Evolutionary conservation across 1,284 basidiomycete genomes (phyloP).

Genomic region (Irpex rosettiformis): DNA sequence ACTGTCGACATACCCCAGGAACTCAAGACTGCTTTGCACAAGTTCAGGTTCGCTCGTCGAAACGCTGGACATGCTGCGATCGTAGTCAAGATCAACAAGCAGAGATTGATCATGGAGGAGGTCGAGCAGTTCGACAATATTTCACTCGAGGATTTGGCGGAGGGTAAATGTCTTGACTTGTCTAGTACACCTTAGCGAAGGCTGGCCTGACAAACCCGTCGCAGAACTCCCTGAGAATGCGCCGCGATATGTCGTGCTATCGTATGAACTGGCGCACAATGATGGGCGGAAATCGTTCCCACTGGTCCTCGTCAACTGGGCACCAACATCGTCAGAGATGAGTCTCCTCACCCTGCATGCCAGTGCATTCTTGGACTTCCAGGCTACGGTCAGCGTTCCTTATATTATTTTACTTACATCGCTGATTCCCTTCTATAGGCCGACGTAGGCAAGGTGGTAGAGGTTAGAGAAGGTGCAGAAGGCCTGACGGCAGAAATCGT

Average conservation of each 20-base stretch:
- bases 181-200: background rate
- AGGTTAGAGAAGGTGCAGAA: conserved; percentile 79
- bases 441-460: conserved; percentile 73
- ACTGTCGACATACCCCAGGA: conserved; percentile 82
- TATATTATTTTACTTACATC: no score
- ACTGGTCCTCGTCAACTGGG: conserved; percentile 85
- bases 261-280: conserved; percentile 76
- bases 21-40: conserved; percentile 73
- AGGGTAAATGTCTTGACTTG: conserved; percentile 49
- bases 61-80: conserved; percentile 71
- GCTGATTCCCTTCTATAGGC: no score
- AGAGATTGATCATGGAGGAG: conserved; percentile 74
- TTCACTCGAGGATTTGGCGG: conserved; percentile 77
- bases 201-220: background rate
- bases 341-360: conserved; percentile 81
- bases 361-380: conserved; percentile 77
- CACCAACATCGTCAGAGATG: conserved; percentile 71
- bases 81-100: conserved; percentile 86
- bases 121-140: conserved; percentile 77
- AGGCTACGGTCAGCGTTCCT: conserved; percentile 54
- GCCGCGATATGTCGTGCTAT: conserved; percentile 84
- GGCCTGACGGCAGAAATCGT: conserved; percentile 70
- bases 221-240: conserved; percentile 88
- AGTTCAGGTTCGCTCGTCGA: conserved; percentile 78
- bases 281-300: conserved; percentile 89